These are phyloP conservation scores for Jamesozyma lodderae DNA, from an alignment of 805 yeast genomes.

Conservation along the genomic window DNA sequence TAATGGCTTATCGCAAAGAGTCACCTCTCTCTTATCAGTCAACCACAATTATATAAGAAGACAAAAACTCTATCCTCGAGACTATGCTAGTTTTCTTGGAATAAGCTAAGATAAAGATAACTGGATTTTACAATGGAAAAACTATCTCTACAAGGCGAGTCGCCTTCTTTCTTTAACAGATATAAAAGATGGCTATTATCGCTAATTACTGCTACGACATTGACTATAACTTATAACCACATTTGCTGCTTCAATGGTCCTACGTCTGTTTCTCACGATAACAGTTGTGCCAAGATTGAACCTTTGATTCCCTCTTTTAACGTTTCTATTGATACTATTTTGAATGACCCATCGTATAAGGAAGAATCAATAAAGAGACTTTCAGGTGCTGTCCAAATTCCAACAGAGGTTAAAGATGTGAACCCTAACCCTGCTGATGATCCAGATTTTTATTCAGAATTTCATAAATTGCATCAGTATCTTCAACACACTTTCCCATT, in stretches of 20 bases:
- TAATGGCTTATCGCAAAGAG: too few species aligned
- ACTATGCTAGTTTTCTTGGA: too few species aligned
- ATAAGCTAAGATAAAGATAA: too few species aligned
- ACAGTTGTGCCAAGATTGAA: conserved; percentile 14
- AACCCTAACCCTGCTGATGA: conserved; percentile 28
- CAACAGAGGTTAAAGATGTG: conserved; percentile 56
- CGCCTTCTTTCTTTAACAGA: neutral
- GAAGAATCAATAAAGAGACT: conserved; percentile 36
- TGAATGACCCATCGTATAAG: conserved; percentile 32
- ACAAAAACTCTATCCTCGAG: too few species aligned
- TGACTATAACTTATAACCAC: too few species aligned
- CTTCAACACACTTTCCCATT: conserved; percentile 49
- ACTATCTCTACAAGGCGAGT: too few species aligned
- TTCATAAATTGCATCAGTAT: conserved; percentile 43
- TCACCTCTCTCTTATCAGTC: too few species aligned
- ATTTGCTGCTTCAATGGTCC: too few species aligned
- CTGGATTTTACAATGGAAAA: too few species aligned
- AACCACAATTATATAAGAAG: too few species aligned
- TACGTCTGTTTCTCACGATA: neutral
- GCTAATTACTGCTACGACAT: too few species aligned
- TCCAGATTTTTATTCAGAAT: conserved; percentile 34
- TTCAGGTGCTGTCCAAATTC: conserved; percentile 52
- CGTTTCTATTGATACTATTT: conserved; percentile 18
- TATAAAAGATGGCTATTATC: neutral
- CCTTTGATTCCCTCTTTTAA: conserved; percentile 21